Percentiles rank a stretch among this genome's conserved stretches.
Conservation (phyloP, 1,139 yeast species). For the Candida glucosophila region DNA sequence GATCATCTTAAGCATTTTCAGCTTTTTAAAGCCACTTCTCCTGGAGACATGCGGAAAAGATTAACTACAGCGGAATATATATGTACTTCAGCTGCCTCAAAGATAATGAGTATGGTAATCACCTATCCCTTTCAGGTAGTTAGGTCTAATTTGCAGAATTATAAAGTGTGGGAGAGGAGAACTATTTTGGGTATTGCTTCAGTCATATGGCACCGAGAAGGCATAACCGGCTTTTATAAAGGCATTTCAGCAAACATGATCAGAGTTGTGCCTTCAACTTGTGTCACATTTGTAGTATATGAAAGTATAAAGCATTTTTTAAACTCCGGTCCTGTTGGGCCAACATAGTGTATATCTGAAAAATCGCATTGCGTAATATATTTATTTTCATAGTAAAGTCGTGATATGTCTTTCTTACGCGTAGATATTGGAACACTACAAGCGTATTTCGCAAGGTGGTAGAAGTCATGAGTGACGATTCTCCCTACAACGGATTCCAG, state of each 20-base stretch:
- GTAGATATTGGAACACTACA: neutral
- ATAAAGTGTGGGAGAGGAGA: conserved; percentile 10
- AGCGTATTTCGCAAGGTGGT: neutral
- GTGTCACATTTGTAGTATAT: conserved; percentile 60
- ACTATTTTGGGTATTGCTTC: conserved; percentile 14
- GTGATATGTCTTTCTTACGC: neutral
- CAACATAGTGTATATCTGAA: neutral
- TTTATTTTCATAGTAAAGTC: neutral
- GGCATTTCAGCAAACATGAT: conserved; percentile 57
- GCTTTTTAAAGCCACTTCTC: conserved; percentile 1
- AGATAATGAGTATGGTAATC: conserved; percentile 55
- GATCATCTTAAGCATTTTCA: conserved; percentile 52
- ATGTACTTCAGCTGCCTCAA: conserved; percentile 59
- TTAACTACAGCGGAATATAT: conserved; percentile 51
- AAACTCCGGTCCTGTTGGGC: too few relatives aligned
- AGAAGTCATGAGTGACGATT: neutral
- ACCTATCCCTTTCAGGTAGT: conserved; percentile 85
- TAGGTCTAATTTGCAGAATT: conserved; percentile 66
- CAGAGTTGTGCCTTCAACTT: conserved; percentile 68
- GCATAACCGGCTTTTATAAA: conserved; percentile 59
- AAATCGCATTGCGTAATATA: neutral
- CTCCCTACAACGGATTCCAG: neutral
- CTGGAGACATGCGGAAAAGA: conserved; percentile 10
- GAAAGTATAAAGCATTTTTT: conserved; percentile 32
- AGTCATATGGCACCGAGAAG: conserved; percentile 26